Conservation (phyloP, 306 rosid genomes). For the Trifolium fragiferum region DNA sequence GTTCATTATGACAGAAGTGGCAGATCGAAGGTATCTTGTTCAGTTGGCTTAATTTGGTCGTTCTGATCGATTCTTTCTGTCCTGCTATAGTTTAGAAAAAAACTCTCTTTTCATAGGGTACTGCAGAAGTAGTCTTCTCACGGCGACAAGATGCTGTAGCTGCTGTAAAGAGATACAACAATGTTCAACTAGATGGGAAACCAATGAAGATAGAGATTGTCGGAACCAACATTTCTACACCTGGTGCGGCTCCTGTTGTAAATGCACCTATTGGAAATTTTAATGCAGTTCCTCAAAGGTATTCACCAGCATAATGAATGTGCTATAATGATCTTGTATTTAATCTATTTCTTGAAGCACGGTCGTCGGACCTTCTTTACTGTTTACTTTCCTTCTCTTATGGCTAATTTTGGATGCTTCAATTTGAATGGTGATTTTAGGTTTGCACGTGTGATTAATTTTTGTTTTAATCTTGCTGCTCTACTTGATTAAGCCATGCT, state of each 20-base stretch:
- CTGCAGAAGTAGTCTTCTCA: slow-evolving; percentile 88
- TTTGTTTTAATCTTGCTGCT: slow-evolving; percentile 9
- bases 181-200: slow-evolving; percentile 93
- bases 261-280: slow-evolving; percentile 59
- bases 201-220: slow-evolving; percentile 95
- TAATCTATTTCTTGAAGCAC: not conserved
- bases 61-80: slow-evolving; percentile 44
- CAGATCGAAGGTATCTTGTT: slow-evolving; percentile 85
- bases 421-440: not conserved
- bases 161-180: slow-evolving; percentile 93
- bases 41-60: slow-evolving; percentile 40
- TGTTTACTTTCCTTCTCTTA: not conserved
- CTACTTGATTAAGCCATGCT: slow-evolving; percentile 6
- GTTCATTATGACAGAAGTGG: slow-evolving; percentile 95
- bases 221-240: slow-evolving; percentile 76
- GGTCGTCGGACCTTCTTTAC: not conserved
- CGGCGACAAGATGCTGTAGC: slow-evolving; percentile 81
- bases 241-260: slow-evolving; percentile 53
- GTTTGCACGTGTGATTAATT: not conserved
- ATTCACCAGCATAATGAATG: slow-evolving; percentile 35
- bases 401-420: not conserved
- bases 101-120: slow-evolving; percentile 71
- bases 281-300: slow-evolving; percentile 72
- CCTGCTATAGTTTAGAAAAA: slow-evolving; percentile 44
- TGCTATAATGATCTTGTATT: not conserved